Percentiles rank a stretch among this genome's conserved stretches.
phyloP scores from a whole-genome alignment of 768 basidiomycete genomes.

The Boletus barrowsii region DNA sequence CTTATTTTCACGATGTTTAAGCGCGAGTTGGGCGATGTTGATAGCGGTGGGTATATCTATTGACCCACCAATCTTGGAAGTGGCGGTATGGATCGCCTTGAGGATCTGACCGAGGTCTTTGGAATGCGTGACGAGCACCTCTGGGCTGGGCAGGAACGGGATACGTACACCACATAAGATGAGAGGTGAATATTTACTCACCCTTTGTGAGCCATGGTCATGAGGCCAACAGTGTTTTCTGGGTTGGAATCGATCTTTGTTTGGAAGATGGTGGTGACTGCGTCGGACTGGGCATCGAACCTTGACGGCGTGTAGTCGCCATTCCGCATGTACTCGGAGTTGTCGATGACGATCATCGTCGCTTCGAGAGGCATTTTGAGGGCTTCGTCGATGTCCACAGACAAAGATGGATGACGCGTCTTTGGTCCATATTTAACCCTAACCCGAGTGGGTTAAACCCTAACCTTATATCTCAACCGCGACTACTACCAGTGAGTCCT shows the following conservation, averaged over 20 bases:
- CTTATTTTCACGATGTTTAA: constrained; percentile 99
- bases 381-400: constrained; percentile 11
- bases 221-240: constrained; percentile 94
- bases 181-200: constrained; percentile 36
- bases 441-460: constrained; percentile 11
- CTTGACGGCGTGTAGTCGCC: constrained; percentile 87
- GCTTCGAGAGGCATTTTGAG: constrained; percentile 91
- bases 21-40: constrained; percentile 89
- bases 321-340: constrained; percentile 96
- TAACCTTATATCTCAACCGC: not conserved
- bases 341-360: constrained; percentile 96
- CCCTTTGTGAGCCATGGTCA: constrained; percentile 99
- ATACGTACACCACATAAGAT: not conserved
- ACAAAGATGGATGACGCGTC: constrained; percentile 30
- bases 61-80: constrained; percentile 72
- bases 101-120: constrained; percentile 93
- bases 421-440: constrained; percentile 13
- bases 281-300: constrained; percentile 89
- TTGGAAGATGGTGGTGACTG: constrained; percentile 85
- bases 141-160: constrained; percentile 54
- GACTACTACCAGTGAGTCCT: no score
- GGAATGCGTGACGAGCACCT: constrained; percentile 94
- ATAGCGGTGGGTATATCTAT: constrained; percentile 90
- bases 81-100: constrained; percentile 66
- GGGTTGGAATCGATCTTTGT: constrained; percentile 95